phyloP scores from a whole-genome alignment of 1,284 basidiomycete species.

The Bothia castanella region DNA sequence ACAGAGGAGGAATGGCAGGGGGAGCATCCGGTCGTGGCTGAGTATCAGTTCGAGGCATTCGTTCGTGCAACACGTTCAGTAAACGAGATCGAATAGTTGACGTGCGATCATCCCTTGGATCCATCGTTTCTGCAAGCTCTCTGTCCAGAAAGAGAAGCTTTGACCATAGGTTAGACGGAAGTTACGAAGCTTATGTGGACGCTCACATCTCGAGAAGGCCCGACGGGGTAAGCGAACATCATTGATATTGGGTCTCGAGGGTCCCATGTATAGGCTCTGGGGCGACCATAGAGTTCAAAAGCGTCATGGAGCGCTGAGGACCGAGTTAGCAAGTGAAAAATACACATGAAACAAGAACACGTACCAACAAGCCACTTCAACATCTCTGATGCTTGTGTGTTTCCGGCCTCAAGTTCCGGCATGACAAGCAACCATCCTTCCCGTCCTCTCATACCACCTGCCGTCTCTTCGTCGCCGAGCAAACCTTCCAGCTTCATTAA shows the following conservation, averaged over 20 bases:
- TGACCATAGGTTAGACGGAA: conserved; percentile 15
- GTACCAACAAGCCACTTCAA: conserved; percentile 90
- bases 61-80: conserved; percentile 59
- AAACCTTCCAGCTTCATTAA: conserved; percentile 85
- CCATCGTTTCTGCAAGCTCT: conserved; percentile 74
- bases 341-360: conserved; percentile 18
- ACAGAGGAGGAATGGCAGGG: conserved; percentile 19
- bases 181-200: neutral
- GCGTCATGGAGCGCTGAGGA: conserved; percentile 76
- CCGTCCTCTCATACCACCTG: conserved; percentile 52
- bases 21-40: conserved; percentile 22
- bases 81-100: conserved; percentile 64
- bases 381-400: conserved; percentile 68
- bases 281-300: conserved; percentile 83
- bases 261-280: conserved; percentile 82
- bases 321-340: conserved; percentile 7
- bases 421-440: conserved; percentile 87
- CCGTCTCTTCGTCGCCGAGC: conserved; percentile 73
- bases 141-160: conserved; percentile 87
- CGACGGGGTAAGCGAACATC: conserved; percentile 83
- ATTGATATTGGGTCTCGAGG: conserved; percentile 69
- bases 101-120: conserved; percentile 76
- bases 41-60: conserved; percentile 48
- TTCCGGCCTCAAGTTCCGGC: conserved; percentile 65
- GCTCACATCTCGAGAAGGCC: conserved; percentile 68